Evolutionary conservation across 78 protist species (phyloP).

Genomic region (Dictyostelium firmibasis): DNA sequence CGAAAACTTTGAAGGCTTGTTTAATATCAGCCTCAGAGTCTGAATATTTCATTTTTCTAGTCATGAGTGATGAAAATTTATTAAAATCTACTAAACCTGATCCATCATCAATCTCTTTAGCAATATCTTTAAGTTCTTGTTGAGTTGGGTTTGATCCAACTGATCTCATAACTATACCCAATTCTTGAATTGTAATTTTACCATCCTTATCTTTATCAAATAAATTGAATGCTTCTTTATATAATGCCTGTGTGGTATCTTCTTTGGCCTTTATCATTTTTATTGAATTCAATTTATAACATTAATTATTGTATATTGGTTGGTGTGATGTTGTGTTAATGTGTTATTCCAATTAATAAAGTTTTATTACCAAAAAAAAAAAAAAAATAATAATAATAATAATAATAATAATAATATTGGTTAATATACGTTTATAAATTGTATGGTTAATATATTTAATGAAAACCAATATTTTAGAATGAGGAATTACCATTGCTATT

Average conservation of each 20-base stretch:
- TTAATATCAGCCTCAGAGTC: conserved; percentile 71
- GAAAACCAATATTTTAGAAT: too few species aligned
- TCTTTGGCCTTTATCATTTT: conserved; percentile 45
- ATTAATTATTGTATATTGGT: too few species aligned
- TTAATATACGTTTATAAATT: not conserved
- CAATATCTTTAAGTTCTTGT: conserved; percentile 77
- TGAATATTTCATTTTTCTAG: conserved; percentile 49
- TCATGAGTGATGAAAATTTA: conserved; percentile 32
- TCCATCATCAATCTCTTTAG: conserved; percentile 61
- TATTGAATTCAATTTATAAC: too few species aligned
- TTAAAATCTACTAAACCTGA: conserved; percentile 46
- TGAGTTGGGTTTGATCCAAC: conserved; percentile 86
- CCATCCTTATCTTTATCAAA: conserved; percentile 88
- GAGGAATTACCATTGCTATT: not conserved
- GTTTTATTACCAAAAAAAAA: not conserved
- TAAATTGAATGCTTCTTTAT: conserved; percentile 76
- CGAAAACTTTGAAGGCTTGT: conserved; percentile 86
- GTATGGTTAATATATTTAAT: not conserved
- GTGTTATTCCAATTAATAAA: too few species aligned
- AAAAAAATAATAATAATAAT: not conserved
- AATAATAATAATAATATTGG: not conserved
- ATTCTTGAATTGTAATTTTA: conserved; percentile 75
- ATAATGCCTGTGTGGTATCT: conserved; percentile 18
- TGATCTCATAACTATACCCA: conserved; percentile 85
- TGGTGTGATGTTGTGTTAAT: too few species aligned